Evolutionary conservation across 805 yeast species (phyloP).

Genomic region (Lachancea thermotolerans): DNA sequence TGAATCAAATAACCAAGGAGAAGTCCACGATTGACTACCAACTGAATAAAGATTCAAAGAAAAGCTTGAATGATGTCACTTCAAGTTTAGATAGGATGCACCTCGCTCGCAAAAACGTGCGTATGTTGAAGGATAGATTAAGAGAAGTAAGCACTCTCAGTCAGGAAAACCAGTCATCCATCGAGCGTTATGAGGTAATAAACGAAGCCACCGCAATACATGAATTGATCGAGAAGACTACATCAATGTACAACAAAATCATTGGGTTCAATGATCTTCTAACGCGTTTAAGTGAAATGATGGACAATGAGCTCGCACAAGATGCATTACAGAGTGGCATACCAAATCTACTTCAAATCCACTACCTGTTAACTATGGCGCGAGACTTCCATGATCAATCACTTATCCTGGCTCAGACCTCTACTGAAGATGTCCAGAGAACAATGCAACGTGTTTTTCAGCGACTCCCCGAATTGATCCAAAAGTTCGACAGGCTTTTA

Average conservation of each 20-base stretch:
- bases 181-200: constrained; percentile 62
- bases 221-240: constrained; percentile 66
- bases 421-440: constrained; percentile 59
- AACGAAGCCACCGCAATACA: constrained; percentile 60
- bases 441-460: constrained; percentile 45
- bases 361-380: constrained; percentile 60
- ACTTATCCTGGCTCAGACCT: constrained; percentile 42
- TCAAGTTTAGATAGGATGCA: constrained; percentile 36
- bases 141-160: constrained; percentile 43
- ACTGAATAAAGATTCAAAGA: constrained; percentile 60
- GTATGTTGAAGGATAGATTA: constrained; percentile 41
- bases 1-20: constrained; percentile 56
- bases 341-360: constrained; percentile 57
- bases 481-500: constrained; percentile 58
- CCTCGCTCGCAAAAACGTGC: constrained; percentile 40
- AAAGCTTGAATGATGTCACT: constrained; percentile 51
- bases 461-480: constrained; percentile 33
- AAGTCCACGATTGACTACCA: constrained; percentile 71
- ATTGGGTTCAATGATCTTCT: constrained; percentile 47
- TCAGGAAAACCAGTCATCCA: constrained; percentile 50
- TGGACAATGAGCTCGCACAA: constrained; percentile 37
- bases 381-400: constrained; percentile 78
- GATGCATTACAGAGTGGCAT: constrained; percentile 35
- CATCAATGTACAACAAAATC: constrained; percentile 57
- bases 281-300: constrained; percentile 43